These are phyloP conservation scores for Glaciozyma martinii DNA, from an alignment of 768 basidiomycete species.

Conservation along the genomic window DNA sequence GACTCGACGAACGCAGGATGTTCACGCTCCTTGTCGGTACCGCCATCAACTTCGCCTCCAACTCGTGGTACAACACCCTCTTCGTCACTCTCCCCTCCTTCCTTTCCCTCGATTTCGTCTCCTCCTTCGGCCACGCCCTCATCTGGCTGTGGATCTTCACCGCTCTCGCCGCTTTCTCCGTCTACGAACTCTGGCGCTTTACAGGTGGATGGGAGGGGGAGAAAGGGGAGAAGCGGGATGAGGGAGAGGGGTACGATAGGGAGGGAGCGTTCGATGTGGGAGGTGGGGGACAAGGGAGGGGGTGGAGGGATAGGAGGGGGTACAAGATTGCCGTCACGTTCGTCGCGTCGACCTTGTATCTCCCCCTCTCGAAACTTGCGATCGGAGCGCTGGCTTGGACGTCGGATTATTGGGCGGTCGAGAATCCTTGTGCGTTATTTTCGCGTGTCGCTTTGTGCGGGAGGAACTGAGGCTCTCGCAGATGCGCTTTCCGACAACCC, in stretches of 20 bases:
- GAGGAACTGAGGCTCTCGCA: conserved; percentile 36
- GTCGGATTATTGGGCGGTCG: conserved; percentile 50
- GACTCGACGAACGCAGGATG: conserved; percentile 6
- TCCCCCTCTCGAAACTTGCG: conserved; percentile 68
- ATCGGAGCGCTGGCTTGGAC: conserved; percentile 67
- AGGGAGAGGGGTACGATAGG: conserved; percentile 32
- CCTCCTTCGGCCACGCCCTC: conserved; percentile 53
- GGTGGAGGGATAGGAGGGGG: conserved; percentile 44
- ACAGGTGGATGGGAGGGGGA: conserved; percentile 39
- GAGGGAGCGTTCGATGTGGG: conserved; percentile 33
- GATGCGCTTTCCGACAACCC: conserved; percentile 45
- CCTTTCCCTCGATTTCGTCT: conserved; percentile 63
- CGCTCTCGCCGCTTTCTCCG: conserved; percentile 47
- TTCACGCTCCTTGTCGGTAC: conserved; percentile 15
- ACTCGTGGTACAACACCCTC: conserved; percentile 7
- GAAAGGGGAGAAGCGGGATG: conserved; percentile 7
- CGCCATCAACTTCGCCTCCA: background rate
- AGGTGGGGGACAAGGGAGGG: conserved; percentile 47
- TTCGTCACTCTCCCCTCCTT: conserved; percentile 53
- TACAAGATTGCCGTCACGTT: conserved; percentile 57
- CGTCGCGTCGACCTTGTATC: conserved; percentile 58
- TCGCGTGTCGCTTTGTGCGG: background rate
- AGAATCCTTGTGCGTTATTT: conserved; percentile 11
- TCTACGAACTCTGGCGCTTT: conserved; percentile 52
- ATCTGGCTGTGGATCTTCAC: conserved; percentile 56